These are phyloP conservation scores for Mallotus nudiflorus DNA, from an alignment of 345 rosid species.

Conservation along the genomic window DNA sequence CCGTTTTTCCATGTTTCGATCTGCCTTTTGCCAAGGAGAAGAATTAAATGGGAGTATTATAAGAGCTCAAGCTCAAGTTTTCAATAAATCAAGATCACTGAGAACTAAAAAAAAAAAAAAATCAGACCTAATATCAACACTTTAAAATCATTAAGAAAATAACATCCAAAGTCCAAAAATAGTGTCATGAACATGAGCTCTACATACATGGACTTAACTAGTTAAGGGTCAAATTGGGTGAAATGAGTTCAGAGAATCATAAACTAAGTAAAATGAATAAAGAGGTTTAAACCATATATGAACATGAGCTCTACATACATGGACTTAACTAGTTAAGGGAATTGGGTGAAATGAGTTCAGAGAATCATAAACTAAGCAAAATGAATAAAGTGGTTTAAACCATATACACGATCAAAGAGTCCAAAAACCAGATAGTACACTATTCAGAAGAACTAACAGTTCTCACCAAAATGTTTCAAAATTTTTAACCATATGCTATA, in stretches of 20 bases:
- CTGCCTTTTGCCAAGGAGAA: constrained; percentile 95
- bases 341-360: neutral
- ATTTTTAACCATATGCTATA: neutral
- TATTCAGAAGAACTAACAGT: neutral
- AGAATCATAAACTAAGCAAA: neutral
- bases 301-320: no score
- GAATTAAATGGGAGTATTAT: constrained; percentile 45
- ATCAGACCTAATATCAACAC: neutral
- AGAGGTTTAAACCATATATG: neutral
- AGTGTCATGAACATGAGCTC: neutral
- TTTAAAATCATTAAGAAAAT: neutral
- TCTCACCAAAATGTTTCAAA: neutral
- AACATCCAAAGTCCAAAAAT: no score
- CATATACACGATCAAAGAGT: neutral
- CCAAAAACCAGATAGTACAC: neutral
- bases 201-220: no score
- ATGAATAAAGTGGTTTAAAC: neutral
- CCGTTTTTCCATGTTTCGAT: constrained; percentile 96
- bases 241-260: neutral
- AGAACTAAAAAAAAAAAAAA: neutral
- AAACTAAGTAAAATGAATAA: neutral
- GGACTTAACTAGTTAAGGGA: neutral
- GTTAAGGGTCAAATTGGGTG: neutral
- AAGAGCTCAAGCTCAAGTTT: constrained; percentile 23
- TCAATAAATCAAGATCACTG: neutral